Evolutionary conservation across 805 yeast species (phyloP).

Genomic region (Candida succiphila): DNA sequence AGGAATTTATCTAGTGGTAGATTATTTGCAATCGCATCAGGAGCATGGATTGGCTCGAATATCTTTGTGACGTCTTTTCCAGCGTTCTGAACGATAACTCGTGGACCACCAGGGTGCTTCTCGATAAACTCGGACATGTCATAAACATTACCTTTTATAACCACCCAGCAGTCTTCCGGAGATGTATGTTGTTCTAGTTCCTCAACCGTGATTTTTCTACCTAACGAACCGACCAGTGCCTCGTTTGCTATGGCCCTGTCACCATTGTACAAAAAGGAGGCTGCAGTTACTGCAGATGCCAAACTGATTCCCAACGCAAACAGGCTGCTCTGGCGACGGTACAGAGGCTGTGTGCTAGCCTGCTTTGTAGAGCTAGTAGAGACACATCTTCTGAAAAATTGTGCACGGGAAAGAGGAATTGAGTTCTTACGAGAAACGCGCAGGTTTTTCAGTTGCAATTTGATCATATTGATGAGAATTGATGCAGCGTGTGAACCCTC

Average conservation of each 20-base stretch:
- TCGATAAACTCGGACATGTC: constrained; percentile 30
- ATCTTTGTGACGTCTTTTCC: constrained; percentile 77
- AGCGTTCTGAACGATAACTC: constrained; percentile 20
- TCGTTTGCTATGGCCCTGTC: not conserved
- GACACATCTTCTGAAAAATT: too few species aligned
- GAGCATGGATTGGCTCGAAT: constrained; percentile 85
- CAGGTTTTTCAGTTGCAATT: too few species aligned
- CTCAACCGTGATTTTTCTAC: constrained; percentile 11
- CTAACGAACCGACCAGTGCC: not conserved
- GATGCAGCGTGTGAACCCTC: too few species aligned
- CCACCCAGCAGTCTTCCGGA: constrained; percentile 38
- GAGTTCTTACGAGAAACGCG: too few species aligned
- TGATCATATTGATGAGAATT: too few species aligned
- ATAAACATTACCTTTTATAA: constrained; percentile 33
- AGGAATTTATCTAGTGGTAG: constrained; percentile 50
- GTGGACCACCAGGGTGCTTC: constrained; percentile 26
- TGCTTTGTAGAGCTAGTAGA: too few species aligned
- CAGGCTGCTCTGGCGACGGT: too few species aligned
- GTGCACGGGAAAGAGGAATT: too few species aligned
- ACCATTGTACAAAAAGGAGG: not conserved
- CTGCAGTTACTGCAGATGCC: not conserved
- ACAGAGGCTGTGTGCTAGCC: too few species aligned
- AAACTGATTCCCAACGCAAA: too few species aligned
- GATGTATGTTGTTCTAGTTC: constrained; percentile 36
- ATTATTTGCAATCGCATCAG: constrained; percentile 66